Percentiles rank a stretch among this genome's conserved stretches.
Conservation (phyloP, 306 rosid species). For the Amphicarpaea edgeworthii region DNA sequence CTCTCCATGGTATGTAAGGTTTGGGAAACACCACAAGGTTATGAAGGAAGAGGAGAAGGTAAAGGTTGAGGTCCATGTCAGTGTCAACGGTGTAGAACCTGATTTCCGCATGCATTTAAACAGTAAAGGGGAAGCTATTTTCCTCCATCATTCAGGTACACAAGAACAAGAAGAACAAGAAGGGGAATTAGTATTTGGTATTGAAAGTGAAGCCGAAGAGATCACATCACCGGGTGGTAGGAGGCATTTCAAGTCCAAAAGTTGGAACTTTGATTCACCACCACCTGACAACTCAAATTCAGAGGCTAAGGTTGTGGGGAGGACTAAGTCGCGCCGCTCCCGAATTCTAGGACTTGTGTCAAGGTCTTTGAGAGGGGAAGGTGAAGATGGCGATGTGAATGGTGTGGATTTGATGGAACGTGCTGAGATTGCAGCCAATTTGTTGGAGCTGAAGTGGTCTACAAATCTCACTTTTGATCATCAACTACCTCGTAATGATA, state of each 20-base stretch:
- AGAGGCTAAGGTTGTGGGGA: conserved; percentile 46
- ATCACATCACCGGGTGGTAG: conserved; percentile 41
- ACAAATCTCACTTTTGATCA: conserved; percentile 64
- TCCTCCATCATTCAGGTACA: conserved; percentile 62
- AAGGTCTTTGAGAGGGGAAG: conserved; percentile 57
- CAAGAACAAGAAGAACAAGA: conserved; percentile 55
- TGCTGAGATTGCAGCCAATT: conserved; percentile 88
- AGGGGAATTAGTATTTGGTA: conserved; percentile 52
- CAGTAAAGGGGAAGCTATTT: conserved; percentile 83
- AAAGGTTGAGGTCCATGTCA: conserved; percentile 64
- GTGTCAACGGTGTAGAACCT: conserved; percentile 84
- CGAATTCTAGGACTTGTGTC: conserved; percentile 67
- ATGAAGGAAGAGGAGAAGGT: conserved; percentile 71
- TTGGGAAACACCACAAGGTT: conserved; percentile 87
- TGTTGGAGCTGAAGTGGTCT: conserved; percentile 90
- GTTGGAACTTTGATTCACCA: conserved; percentile 50
- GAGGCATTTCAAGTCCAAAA: conserved; percentile 54
- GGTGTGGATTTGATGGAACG: conserved; percentile 67
- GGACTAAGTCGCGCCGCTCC: conserved; percentile 63
- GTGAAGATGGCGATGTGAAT: conserved; percentile 27
- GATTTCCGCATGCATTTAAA: conserved; percentile 78
- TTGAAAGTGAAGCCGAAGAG: conserved; percentile 58
- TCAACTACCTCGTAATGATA: conserved; percentile 43
- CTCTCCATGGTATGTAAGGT: conserved; percentile 90
- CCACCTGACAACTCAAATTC: conserved; percentile 18